Percentiles rank a stretch among this genome's conserved stretches.
These are phyloP conservation scores for Fusarium gaditjirri DNA, from an alignment of 2,329 filamentous ascomycete species.

Conservation along the genomic window DNA sequence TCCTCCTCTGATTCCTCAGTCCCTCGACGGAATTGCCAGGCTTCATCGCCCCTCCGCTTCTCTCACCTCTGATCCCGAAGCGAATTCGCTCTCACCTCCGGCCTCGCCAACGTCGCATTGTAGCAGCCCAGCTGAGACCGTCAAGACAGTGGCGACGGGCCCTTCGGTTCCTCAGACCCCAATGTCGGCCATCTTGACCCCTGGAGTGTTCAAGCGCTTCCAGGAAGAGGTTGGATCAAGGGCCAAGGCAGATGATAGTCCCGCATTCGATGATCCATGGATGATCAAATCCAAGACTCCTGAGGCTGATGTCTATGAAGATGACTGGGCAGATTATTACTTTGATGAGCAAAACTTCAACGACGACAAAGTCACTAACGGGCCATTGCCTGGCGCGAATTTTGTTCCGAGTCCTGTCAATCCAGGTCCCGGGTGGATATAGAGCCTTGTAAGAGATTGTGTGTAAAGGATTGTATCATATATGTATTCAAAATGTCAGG, in stretches of 20 bases:
- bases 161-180: constrained; percentile 27
- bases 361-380: background rate
- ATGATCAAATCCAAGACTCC: constrained; percentile 3
- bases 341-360: constrained; percentile 44
- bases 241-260: constrained; percentile 3
- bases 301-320: constrained; percentile 39
- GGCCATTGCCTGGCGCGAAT: constrained; percentile 16
- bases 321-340: constrained; percentile 49
- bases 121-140: constrained; percentile 17
- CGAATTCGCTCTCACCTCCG: constrained; percentile 26
- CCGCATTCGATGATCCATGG: constrained; percentile 30
- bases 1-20: constrained; percentile 27
- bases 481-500: constrained; percentile 14
- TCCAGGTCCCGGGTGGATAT: constrained; percentile 43
- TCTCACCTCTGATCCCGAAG: constrained; percentile 31
- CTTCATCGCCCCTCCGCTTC: constrained; percentile 25
- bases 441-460: background rate
- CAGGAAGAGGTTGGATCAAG: constrained; percentile 21
- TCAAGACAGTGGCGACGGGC: constrained; percentile 6
- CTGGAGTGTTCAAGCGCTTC: constrained; percentile 37
- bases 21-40: constrained; percentile 27
- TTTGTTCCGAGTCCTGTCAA: constrained; percentile 34
- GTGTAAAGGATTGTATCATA: constrained; percentile 13
- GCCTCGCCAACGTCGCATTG: constrained; percentile 16
- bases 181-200: constrained; percentile 37